Evolutionary conservation across 1,284 basidiomycete genomes (phyloP).

Genomic region (Entoloma clypeatum): DNA sequence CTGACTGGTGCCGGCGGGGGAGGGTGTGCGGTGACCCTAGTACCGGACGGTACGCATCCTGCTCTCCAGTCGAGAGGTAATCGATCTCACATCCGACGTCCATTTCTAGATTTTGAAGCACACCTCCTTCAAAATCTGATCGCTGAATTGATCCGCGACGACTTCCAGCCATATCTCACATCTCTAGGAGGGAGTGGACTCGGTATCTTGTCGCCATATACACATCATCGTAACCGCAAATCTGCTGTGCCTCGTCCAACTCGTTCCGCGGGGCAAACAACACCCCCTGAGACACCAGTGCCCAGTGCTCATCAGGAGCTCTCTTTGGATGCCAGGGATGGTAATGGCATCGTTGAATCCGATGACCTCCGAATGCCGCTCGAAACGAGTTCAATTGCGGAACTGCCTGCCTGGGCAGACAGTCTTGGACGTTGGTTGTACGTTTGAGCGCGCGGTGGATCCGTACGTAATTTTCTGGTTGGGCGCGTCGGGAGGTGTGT

Average conservation of each 20-base stretch:
- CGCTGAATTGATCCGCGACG: constrained; percentile 53
- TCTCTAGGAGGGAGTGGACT: constrained; percentile 91
- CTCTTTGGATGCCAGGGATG: constrained; percentile 19
- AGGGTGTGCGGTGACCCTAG: constrained; percentile 93
- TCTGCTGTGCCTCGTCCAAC: constrained; percentile 21
- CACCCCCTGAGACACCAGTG: constrained; percentile 48
- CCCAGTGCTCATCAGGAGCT: constrained; percentile 24
- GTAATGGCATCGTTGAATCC: constrained; percentile 19
- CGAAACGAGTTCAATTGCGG: constrained; percentile 38
- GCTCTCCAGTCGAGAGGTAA: constrained; percentile 8
- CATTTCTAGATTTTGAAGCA: constrained; percentile 58
- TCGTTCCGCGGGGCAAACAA: constrained; percentile 38
- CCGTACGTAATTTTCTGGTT: constrained; percentile 8
- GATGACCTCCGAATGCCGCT: constrained; percentile 47
- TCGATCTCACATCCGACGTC: constrained; percentile 15
- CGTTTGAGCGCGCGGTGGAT: constrained; percentile 36
- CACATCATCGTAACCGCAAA: constrained; percentile 36
- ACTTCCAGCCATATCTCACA: constrained; percentile 87
- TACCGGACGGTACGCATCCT: constrained; percentile 74
- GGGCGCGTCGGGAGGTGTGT: constrained; percentile 2
- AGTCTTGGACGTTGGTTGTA: constrained; percentile 61
- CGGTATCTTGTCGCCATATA: constrained; percentile 75
- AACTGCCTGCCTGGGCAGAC: constrained; percentile 57
- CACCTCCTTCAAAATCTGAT: constrained; percentile 56
- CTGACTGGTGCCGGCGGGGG: constrained; percentile 99